Evolutionary conservation across 2,329 filamentous ascomycete genomes (phyloP).

Genomic region (Hypocreales sp.): DNA sequence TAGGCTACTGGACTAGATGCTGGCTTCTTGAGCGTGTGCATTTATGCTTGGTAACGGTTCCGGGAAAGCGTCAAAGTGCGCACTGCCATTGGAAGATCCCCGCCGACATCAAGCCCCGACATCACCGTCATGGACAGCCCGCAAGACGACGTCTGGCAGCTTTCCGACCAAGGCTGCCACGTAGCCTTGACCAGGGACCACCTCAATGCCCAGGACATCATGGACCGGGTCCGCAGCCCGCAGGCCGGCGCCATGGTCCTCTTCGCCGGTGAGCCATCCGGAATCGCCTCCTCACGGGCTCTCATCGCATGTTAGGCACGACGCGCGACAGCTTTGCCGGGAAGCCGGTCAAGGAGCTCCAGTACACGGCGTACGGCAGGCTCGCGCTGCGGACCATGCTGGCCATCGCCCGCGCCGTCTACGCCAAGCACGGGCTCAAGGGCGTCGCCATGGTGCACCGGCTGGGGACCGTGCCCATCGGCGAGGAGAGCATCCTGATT

Average conservation of each 20-base stretch:
- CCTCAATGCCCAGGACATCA: constrained; percentile 40
- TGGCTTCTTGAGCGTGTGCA: too few relatives aligned
- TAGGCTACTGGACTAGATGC: too few relatives aligned
- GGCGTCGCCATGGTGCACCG: constrained; percentile 73
- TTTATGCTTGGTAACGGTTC: too few relatives aligned
- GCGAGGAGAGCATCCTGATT: constrained; percentile 87
- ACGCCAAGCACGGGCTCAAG: constrained; percentile 46
- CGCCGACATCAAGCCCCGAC: neutral
- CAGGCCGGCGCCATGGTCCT: constrained; percentile 62
- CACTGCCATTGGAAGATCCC: too few relatives aligned
- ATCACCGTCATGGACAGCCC: neutral
- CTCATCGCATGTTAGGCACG: constrained; percentile 41
- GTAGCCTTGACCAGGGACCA: constrained; percentile 51
- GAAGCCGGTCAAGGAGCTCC: constrained; percentile 57
- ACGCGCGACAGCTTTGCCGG: constrained; percentile 61
- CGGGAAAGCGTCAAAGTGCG: too few relatives aligned
- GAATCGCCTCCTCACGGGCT: constrained; percentile 1
- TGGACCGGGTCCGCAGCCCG: constrained; percentile 55
- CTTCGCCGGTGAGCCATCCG: constrained; percentile 47
- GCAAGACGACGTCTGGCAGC: constrained; percentile 17
- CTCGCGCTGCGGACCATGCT: constrained; percentile 56
- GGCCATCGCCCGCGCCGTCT: constrained; percentile 42
- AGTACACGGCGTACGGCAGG: constrained; percentile 60
- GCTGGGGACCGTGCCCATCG: constrained; percentile 70
- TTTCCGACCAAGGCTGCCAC: constrained; percentile 37